phyloP scores from a whole-genome alignment of 2,329 filamentous ascomycete species.

The Fusarium sp. region DNA sequence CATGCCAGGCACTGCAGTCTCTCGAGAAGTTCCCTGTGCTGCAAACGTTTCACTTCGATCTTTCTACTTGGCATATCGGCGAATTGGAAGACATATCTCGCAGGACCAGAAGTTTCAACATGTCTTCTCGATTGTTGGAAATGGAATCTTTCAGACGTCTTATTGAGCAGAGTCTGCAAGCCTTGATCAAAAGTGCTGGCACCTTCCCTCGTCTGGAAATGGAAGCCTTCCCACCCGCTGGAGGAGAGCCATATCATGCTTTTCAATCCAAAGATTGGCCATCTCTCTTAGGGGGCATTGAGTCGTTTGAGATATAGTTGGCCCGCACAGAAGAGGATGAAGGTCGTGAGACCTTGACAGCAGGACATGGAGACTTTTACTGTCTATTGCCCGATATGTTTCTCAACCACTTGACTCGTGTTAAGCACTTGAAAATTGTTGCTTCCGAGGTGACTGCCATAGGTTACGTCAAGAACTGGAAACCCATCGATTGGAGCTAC shows the following conservation, averaged over 20 bases:
- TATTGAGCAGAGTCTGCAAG: neutral
- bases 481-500: rapidly evolving
- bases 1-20: neutral
- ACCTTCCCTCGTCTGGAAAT: neutral
- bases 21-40: neutral
- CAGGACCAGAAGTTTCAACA: too few relatives aligned
- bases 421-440: too few relatives aligned
- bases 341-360: too few relatives aligned
- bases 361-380: too few relatives aligned
- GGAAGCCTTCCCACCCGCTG: neutral
- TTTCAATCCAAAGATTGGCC: neutral
- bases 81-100: too few relatives aligned
- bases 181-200: neutral
- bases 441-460: too few relatives aligned
- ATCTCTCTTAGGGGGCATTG: neutral
- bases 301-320: neutral
- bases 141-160: neutral
- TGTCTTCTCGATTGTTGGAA: neutral
- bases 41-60: neutral
- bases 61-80: neutral
- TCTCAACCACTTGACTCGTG: too few relatives aligned
- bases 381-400: too few relatives aligned
- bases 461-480: too few relatives aligned
- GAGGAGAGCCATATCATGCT: neutral
- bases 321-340: too few relatives aligned